Evolutionary conservation across 2,329 filamentous ascomycete genomes (phyloP).

Genomic region (Hypoxylon sp.): DNA sequence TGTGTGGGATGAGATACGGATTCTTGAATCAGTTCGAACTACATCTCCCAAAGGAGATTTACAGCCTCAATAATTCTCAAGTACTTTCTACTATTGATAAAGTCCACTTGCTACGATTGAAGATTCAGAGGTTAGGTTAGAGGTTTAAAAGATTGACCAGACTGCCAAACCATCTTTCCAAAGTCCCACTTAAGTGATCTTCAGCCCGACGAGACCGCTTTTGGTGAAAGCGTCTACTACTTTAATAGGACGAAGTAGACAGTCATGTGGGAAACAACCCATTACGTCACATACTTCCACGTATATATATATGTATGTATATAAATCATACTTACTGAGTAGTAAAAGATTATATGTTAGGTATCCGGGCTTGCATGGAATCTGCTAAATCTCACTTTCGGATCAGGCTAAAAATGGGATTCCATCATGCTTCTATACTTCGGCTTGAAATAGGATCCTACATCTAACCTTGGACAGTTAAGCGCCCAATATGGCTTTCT

Average conservation of each 20-base stretch:
- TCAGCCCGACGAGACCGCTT: too few relatives aligned
- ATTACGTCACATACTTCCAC: constrained; percentile 7
- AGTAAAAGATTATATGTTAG: neutral
- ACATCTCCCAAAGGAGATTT: neutral
- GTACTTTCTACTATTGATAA: neutral
- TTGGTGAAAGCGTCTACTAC: too few relatives aligned
- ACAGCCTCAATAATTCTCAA: neutral
- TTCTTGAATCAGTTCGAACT: neutral
- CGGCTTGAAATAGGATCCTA: neutral
- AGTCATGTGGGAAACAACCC: neutral
- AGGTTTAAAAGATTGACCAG: too few relatives aligned
- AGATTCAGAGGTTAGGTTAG: neutral
- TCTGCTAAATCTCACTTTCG: neutral
- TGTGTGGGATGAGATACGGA: neutral
- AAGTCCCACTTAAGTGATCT: neutral
- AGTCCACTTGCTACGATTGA: neutral
- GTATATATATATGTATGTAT: neutral
- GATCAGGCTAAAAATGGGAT: neutral
- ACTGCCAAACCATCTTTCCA: neutral
- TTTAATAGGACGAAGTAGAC: neutral
- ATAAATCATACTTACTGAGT: neutral
- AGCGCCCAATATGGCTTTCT: neutral
- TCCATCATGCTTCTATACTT: neutral
- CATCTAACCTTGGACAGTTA: neutral
- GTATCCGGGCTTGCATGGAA: neutral